Evolutionary conservation across 768 basidiomycete genomes (phyloP).

Genomic region (Russula sp.): DNA sequence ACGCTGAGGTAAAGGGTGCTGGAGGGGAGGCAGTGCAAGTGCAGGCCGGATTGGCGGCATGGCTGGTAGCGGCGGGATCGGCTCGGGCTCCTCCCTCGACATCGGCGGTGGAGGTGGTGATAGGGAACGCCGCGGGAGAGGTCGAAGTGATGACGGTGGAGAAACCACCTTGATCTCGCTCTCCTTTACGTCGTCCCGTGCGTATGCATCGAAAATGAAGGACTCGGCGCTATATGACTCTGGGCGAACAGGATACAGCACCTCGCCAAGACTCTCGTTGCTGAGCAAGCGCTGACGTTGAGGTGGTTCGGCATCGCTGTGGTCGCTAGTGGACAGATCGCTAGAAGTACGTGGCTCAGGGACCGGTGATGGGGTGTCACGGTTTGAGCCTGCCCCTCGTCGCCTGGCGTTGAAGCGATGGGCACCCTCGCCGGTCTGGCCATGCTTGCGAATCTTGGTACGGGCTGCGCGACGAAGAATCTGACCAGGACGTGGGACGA

Average conservation of each 20-base stretch:
- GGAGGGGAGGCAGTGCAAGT: constrained; percentile 12
- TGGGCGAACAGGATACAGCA: constrained; percentile 36
- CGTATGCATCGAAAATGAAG: constrained; percentile 82
- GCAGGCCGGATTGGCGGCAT: not conserved
- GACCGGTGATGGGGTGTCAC: not conserved
- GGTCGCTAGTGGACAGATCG: constrained; percentile 50
- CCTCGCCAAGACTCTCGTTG: constrained; percentile 41
- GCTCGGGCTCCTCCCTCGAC: not conserved
- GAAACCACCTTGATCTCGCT: constrained; percentile 3
- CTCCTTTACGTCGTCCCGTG: constrained; percentile 47
- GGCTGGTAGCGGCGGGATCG: constrained; percentile 2
- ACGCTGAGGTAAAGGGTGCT: constrained; percentile 21
- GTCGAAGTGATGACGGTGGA: constrained; percentile 1
- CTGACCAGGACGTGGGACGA: constrained; percentile 80
- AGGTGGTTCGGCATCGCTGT: constrained; percentile 34
- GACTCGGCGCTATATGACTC: constrained; percentile 79
- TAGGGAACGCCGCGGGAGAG: constrained; percentile 18
- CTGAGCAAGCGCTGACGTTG: constrained; percentile 38
- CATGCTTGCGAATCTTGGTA: constrained; percentile 91
- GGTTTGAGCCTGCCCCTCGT: constrained; percentile 34
- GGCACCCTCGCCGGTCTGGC: constrained; percentile 69
- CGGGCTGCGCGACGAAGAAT: constrained; percentile 88
- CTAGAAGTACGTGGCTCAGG: constrained; percentile 50
- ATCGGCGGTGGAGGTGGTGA: constrained; percentile 11
- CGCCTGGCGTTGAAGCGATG: constrained; percentile 65